These are phyloP conservation scores for Globisporangium mamillatum DNA, from an alignment of 352 stramenopile species.

Conservation along the genomic window DNA sequence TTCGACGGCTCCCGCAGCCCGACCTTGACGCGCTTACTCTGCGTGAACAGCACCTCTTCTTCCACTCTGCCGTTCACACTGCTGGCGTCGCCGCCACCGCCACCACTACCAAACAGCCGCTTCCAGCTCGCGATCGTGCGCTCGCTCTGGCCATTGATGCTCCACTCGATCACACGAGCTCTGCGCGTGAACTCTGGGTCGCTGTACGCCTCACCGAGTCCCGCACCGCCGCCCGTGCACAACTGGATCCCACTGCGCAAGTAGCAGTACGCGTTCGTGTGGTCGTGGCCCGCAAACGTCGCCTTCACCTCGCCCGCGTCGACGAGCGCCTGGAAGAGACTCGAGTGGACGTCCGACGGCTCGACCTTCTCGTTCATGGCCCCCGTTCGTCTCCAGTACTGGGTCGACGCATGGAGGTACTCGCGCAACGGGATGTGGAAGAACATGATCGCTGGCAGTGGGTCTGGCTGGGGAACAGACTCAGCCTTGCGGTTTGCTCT, in stretches of 20 bases:
- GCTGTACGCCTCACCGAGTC: slow-evolving; percentile 35
- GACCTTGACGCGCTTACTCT: neutral
- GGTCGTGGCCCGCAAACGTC: slow-evolving; percentile 53
- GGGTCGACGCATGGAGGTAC: slow-evolving; percentile 1
- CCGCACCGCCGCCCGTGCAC: slow-evolving; percentile 51
- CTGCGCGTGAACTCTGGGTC: slow-evolving; percentile 25
- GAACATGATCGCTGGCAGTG: slow-evolving; percentile 47
- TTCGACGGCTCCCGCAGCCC: neutral
- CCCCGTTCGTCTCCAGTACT: neutral
- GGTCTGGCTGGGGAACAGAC: neutral
- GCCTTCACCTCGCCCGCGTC: slow-evolving; percentile 30
- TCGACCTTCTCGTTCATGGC: slow-evolving; percentile 4
- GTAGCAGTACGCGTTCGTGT: slow-evolving; percentile 56
- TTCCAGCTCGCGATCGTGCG: slow-evolving; percentile 44
- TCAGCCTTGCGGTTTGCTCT: slow-evolving; percentile 11
- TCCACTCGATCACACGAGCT: slow-evolving; percentile 47
- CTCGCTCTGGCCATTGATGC: slow-evolving; percentile 29
- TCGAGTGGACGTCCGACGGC: neutral
- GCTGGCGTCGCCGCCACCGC: slow-evolving; percentile 26
- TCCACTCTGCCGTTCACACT: slow-evolving; percentile 25
- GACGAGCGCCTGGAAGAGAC: neutral
- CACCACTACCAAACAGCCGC: slow-evolving; percentile 22
- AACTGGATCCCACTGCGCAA: slow-evolving; percentile 38
- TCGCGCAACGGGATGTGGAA: slow-evolving; percentile 15
- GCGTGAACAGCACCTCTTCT: slow-evolving; percentile 88